These are phyloP conservation scores for Mucor saturninus DNA, from an alignment of 371 early-diverging fungal species.

Conservation along the genomic window DNA sequence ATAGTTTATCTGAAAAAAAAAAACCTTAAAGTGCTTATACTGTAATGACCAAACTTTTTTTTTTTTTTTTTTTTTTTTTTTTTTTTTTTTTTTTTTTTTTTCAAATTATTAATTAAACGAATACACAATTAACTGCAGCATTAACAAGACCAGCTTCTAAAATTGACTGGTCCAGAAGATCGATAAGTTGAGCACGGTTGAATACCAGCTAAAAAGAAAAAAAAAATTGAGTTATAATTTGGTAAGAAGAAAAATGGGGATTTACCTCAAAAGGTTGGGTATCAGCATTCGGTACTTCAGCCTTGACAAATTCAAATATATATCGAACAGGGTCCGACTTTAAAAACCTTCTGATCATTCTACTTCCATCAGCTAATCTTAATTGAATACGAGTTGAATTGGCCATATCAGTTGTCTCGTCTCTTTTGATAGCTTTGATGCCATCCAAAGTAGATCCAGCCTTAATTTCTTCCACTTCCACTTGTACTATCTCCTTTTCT, in stretches of 20 bases:
- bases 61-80: too few species aligned
- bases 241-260: background rate
- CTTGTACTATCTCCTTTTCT: constrained; percentile 3
- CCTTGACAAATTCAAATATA: constrained; percentile 75
- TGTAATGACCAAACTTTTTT: too few species aligned
- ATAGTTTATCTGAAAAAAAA: too few species aligned
- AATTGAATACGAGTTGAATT: constrained; percentile 73
- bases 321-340: constrained; percentile 67
- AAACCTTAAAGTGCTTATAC: too few species aligned
- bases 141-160: constrained; percentile 69
- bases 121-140: constrained; percentile 58
- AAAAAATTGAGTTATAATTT: background rate
- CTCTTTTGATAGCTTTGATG: constrained; percentile 52
- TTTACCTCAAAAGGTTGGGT: constrained; percentile 74
- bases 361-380: constrained; percentile 72
- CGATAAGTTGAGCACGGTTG: constrained; percentile 66
- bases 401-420: constrained; percentile 57
- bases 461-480: constrained; percentile 20
- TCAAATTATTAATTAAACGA: constrained; percentile 24
- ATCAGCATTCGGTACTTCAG: constrained; percentile 64
- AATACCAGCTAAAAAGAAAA: constrained; percentile 55
- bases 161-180: constrained; percentile 64
- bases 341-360: constrained; percentile 66
- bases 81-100: too few species aligned
- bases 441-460: constrained; percentile 48